Evolutionary conservation across 495 filamentous ascomycete genomes (phyloP), one percentile per base, ranked within the genome.

Genomic region (Daldinia loculata): DNA sequence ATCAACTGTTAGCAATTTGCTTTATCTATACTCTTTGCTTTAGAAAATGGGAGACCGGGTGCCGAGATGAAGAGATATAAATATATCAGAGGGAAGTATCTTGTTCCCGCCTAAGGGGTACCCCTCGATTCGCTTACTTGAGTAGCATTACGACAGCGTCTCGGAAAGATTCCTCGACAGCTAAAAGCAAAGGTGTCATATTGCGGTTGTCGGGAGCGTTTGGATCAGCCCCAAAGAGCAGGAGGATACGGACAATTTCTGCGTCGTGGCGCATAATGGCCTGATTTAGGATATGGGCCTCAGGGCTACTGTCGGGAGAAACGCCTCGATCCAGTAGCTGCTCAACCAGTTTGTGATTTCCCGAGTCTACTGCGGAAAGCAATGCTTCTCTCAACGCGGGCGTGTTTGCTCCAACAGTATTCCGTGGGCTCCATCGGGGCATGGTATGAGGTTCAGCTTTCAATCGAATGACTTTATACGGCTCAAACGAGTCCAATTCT

Each of bases 311-410:
- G n/a, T 86, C 79, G 3, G 84, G 74, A 6, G 84, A 80, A 6
- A 83, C 83, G 12, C 86, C 86, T 45, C 81, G 78, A 43, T 86
- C 81, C 12, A 88, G 76, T 6, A 88, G 72, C 59, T 88, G 84
- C 67, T 87, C 84, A 12, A 86, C 61, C 19, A 82, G 56, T 29
- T 82, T 78, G 59, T 84, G 80, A 57, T 86, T 85, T 15, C 77
- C 74, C 7, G 77, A 70, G 51, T 80, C 78, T 5, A 86, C 72
- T 2, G 85, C 83, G 15, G 69, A 63, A 6, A 76, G 50, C 1
- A 82, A 56, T 5, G 61, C 69, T 14, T 73, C 63, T 68, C 67
- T 76, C 41, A 81, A 58, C 14, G 79, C 77, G 11, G 76, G 72
- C 2, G 75, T 61, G 34, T 79, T 80, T 3, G 79, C 68, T 0